Evolutionary conservation across 495 filamentous ascomycete species (phyloP), one percentile per base, ranked within the genome.

Genomic region (Neurospora sp.): DNA sequence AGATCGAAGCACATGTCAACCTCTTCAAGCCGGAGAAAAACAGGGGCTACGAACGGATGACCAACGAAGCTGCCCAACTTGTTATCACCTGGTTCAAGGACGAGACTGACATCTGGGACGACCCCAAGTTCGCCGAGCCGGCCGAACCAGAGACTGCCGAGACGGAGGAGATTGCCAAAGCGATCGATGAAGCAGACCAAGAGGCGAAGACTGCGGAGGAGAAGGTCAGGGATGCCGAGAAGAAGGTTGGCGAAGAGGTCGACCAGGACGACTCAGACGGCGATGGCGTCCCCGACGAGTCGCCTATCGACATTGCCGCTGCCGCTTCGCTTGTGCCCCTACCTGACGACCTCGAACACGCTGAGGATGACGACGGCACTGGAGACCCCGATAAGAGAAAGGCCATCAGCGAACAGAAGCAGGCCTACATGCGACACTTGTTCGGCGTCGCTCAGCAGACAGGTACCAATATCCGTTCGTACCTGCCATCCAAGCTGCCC

Each of bases 11-110:
- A 8, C 96, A 98, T 81, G 87, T 91, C 81, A 90, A 85, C 72
- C 93, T 98, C 90, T 98, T 98, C 78, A 82, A 86, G 72, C 89
- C 89, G 35, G 90, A 89, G 76, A 89, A 91, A 72, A 97, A 97
- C 78, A 87, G 89, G 39, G 91, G 89, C 39, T 97, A 95, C 77
- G 88, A 91, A 77, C 82, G 83, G 23, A 88, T 98, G 84, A 84
- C 88, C 27, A 86, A 89, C 69, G 80, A 90, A 70, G 89, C 93
- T 18, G 91, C 90, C 74, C 86, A 87, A 71, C 79, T 88, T 46
- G 83, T 90, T 5, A 79, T 85, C 0, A 77, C 79, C 14, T 92
- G 90, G 90, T 84, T 85, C 23, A 79, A 81, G 31, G 82, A 84
- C 46, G 85, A 87, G 62, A 80, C 76, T 27, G 79, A 79, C 60